Conservation (phyloP, 2,329 filamentous ascomycete species). For the Penicillium corylophilum region DNA sequence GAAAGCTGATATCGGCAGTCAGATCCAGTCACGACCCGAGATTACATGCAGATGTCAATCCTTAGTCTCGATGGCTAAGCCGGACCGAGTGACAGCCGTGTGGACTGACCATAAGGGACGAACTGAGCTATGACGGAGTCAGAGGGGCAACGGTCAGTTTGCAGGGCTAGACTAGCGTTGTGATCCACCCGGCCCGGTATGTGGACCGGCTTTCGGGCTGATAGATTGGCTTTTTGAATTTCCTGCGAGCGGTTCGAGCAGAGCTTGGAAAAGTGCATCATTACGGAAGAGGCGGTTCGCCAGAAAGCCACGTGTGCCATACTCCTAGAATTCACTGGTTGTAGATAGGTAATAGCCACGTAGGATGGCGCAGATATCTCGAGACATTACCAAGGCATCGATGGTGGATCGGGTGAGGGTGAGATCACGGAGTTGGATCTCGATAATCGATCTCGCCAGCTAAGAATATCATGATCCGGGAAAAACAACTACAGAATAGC, state of each 20-base stretch:
- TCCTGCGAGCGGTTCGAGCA: background rate
- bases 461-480: background rate
- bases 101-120: slow-evolving; percentile 11
- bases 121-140: background rate
- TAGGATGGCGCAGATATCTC: background rate
- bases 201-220: slow-evolving; percentile 1
- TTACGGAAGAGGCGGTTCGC: background rate
- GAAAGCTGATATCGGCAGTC: slow-evolving; percentile 10
- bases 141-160: slow-evolving; percentile 8
- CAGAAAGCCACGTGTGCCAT: background rate
- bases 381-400: background rate
- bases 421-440: slow-evolving; percentile 1
- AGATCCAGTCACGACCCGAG: slow-evolving; percentile 10
- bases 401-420: background rate
- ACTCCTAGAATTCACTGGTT: background rate
- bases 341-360: background rate
- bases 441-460: slow-evolving; percentile 1
- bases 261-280: background rate
- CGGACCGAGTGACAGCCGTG: slow-evolving; percentile 9
- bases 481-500: background rate
- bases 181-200: slow-evolving; percentile 3
- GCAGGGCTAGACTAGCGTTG: slow-evolving; percentile 2
- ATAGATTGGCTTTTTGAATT: background rate
- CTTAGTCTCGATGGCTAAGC: slow-evolving; percentile 4
- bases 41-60: slow-evolving; percentile 4